Conservation (phyloP, 768 basidiomycete genomes). For the Lactifluus pinguis region DNA sequence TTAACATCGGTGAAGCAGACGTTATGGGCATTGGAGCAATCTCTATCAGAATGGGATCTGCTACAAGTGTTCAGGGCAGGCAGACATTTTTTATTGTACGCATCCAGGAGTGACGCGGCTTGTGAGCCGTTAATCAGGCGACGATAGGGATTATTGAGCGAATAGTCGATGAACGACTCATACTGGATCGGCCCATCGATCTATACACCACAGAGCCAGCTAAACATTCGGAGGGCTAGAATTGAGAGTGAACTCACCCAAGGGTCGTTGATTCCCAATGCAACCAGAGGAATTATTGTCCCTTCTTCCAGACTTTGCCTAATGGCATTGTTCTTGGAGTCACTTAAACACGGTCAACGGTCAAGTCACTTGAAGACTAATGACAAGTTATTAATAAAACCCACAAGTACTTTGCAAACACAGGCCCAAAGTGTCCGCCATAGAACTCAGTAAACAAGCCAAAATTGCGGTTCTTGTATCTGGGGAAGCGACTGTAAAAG, state of each 20-base stretch:
- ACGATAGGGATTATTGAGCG: constrained; percentile 32
- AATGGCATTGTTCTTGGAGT: not conserved
- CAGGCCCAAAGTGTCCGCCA: constrained; percentile 23
- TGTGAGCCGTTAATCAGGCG: not conserved
- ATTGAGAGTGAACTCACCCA: not conserved
- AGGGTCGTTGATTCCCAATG: not conserved
- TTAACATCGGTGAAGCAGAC: constrained; percentile 41
- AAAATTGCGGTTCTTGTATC: constrained; percentile 31
- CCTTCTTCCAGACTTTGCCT: not conserved
- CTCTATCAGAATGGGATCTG: constrained; percentile 34
- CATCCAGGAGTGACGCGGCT: not conserved
- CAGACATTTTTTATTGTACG: constrained; percentile 29
- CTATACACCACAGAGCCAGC: not conserved
- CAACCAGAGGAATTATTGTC: not conserved
- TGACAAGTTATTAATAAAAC: not conserved
- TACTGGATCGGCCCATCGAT: constrained; percentile 33
- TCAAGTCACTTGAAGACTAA: not conserved
- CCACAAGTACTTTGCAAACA: constrained; percentile 12
- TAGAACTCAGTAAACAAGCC: constrained; percentile 48
- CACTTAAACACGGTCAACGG: not conserved
- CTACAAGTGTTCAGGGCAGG: constrained; percentile 38
- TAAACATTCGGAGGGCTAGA: not conserved
- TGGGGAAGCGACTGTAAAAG: constrained; percentile 29
- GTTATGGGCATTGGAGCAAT: constrained; percentile 40
- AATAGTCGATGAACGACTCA: constrained; percentile 40